Base-by-base conservation (phyloP, 1,284 basidiomycete species). In the Cryptococcus sp. region DNA sequence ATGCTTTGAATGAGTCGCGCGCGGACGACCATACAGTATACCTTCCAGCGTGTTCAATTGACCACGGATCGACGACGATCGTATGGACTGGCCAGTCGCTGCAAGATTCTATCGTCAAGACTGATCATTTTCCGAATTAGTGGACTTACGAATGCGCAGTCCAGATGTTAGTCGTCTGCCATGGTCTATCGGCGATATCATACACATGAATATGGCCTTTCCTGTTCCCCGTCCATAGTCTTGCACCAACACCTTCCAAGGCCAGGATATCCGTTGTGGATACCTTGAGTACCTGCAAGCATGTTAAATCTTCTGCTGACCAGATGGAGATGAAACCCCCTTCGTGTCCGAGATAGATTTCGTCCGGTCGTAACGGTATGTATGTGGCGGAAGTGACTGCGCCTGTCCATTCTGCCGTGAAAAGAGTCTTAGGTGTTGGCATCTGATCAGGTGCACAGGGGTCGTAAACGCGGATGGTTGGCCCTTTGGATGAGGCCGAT, bases 311-410 rank as follows among this genome's bases (percentile, higher is more conserved):
- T 13, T 60, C 55, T 3, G 65, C 63, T 37, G 73, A 72, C 92
- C 93, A 98, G 11, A 93, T 79, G 0, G 87, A 87, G 59, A 97
- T 81, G 66, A 83, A 88, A 0, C 95, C 96, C 45, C 89, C 92
- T 75, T 98, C 94, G 69, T 99, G 95, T 0, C 90, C 93, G n/a
- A 99, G 81, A 68, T 87, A 98, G 29, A 91, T 87, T 19, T 80
- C 77, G 1, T 83, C 81, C 0, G 87, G 86, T 11, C 84, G 79
- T 0, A 87, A 83, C 0, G 90, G 88, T 5, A 98, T 78, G 23
- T 91, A 79, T 0, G 93, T 85, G 0, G 88, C 92, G 26, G 87
- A 85, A 0, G 89, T 91, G 15, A 96, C 89, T 0, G 88, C 82
- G 1, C 94, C 94, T 0, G 76, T 74, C 77, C 77, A 79, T 57